Percentiles rank a stretch among this genome's conserved stretches.
These are phyloP conservation scores for Fallopia convolvulus DNA, from an alignment of 148 eudicot species.

Conservation along the genomic window DNA sequence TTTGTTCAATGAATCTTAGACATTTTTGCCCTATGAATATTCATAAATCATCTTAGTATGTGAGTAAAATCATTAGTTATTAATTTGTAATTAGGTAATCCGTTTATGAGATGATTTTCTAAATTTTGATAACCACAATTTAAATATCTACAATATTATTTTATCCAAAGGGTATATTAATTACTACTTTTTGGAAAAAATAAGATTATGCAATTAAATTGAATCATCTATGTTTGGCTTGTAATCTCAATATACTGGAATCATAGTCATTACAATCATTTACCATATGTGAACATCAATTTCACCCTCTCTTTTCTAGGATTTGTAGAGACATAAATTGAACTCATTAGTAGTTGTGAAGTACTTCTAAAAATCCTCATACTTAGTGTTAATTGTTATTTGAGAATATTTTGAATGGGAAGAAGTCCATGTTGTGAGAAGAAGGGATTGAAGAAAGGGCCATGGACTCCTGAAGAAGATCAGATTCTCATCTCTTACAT, in stretches of 20 bases:
- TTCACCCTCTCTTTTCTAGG: too few relatives aligned
- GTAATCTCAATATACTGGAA: neutral
- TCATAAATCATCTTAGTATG: neutral
- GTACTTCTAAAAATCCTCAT: neutral
- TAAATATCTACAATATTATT: neutral
- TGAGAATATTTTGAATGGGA: neutral
- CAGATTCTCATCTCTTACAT: slow-evolving; percentile 3
- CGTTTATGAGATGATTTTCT: neutral
- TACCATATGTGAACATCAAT: neutral
- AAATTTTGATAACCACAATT: neutral
- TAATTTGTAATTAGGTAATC: neutral
- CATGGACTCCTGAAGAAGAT: slow-evolving; percentile 9
- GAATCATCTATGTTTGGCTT: neutral
- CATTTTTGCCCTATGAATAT: neutral
- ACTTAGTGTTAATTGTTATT: too few relatives aligned
- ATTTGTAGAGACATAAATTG: neutral
- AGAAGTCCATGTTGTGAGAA: slow-evolving; percentile 17
- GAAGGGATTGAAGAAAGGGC: slow-evolving; percentile 6
- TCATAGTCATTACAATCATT: neutral
- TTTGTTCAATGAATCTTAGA: neutral
- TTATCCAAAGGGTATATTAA: neutral
- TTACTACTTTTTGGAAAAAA: neutral
- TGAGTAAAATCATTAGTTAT: neutral
- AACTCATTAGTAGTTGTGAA: neutral
- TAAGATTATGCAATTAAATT: neutral